A percentile compares a stretch with the other conserved stretches of the same genome.
Conservation (phyloP, 306 rosid genomes). For the Vigna reflexopilosa region DNA sequence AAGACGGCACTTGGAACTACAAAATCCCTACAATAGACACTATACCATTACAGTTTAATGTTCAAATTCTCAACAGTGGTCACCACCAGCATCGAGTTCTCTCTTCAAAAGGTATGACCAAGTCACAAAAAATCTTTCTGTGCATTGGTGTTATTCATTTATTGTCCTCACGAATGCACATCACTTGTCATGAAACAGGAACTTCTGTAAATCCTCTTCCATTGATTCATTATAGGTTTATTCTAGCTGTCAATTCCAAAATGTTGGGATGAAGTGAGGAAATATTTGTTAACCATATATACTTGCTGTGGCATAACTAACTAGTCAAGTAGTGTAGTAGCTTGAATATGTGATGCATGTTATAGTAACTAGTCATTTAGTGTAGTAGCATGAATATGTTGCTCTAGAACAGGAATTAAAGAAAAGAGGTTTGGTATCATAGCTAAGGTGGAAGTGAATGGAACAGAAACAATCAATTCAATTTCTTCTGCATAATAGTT, state of each 20-base stretch:
- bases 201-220: neutral
- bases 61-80: constrained; percentile 79
- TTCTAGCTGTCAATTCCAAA: neutral
- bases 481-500: neutral
- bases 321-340: neutral
- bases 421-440: neutral
- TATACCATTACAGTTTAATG: constrained; percentile 80
- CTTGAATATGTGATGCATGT: neutral
- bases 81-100: constrained; percentile 79
- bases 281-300: neutral
- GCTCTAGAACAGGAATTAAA: neutral
- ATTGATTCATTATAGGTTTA: neutral
- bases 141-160: constrained; percentile 37
- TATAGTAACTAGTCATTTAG: neutral
- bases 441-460: neutral
- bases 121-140: constrained; percentile 14
- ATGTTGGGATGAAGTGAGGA: neutral
- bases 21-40: constrained; percentile 91
- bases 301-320: neutral
- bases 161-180: neutral
- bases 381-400: neutral
- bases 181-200: constrained; percentile 3
- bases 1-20: constrained; percentile 87
- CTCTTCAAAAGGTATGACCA: constrained; percentile 83
- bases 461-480: neutral